Percentiles rank a stretch among this genome's conserved stretches.
phyloP scores from a whole-genome alignment of 768 basidiomycete species.

The Kwoniella sp. region DNA sequence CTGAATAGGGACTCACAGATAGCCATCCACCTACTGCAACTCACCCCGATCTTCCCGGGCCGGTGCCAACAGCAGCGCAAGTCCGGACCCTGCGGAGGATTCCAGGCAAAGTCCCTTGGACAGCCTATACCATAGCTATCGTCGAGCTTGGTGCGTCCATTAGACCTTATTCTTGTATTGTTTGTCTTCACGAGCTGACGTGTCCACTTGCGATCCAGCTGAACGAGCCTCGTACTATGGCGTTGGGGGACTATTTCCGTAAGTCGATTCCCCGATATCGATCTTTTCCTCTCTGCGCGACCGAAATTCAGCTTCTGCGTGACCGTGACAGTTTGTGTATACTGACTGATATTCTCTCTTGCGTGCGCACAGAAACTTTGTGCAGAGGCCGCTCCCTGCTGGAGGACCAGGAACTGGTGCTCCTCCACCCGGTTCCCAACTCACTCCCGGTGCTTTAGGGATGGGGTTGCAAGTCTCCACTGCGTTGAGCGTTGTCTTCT shows the following conservation, averaged over 20 bases:
- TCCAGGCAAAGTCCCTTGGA: conserved; percentile 24
- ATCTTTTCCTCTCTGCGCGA: background rate
- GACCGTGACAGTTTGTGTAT: background rate
- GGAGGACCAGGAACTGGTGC: conserved; percentile 42
- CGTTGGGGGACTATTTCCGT: conserved; percentile 33
- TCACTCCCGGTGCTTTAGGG: conserved; percentile 27
- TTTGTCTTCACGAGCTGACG: too few relatives aligned
- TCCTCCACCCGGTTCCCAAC: conserved; percentile 21
- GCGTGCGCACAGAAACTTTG: conserved; percentile 31
- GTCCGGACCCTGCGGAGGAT: conserved; percentile 6
- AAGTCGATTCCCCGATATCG: background rate
- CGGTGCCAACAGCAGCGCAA: conserved; percentile 14
- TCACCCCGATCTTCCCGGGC: conserved; percentile 9
- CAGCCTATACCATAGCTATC: conserved; percentile 23
- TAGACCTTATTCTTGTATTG: too few relatives aligned
- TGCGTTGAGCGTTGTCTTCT: conserved; percentile 36
- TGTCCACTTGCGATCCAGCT: too few relatives aligned
- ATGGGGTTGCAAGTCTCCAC: conserved; percentile 30
- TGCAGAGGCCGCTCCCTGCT: conserved; percentile 36
- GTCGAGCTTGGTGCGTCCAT: conserved; percentile 25
- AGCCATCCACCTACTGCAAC: too few relatives aligned
- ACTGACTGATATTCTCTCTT: background rate
- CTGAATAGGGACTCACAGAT: too few relatives aligned
- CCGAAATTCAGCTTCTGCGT: too few relatives aligned
- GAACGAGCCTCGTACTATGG: conserved; percentile 45